Base-by-base conservation (phyloP, 441 rosid species). In the Populus hybrid region DNA sequence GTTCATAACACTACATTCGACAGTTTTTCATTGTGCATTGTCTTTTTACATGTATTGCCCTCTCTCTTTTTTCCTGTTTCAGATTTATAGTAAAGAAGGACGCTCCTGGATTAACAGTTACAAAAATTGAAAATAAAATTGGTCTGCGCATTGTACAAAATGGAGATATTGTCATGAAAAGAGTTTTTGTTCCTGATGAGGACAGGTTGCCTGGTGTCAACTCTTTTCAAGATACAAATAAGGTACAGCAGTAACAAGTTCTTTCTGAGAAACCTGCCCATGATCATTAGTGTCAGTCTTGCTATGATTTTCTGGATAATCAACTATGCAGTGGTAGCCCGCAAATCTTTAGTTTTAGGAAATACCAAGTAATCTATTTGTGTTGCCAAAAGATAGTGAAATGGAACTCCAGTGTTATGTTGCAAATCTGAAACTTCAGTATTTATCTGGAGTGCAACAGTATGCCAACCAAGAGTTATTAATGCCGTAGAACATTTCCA, bases 71-170 rank as follows among this genome's bases (percentile, higher is more conserved):
- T 78, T 74, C 73, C 26, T 73, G 45, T 80, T 88, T 75, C 95
- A 96, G 98, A 82, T 96, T 70, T 81, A 74, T 93, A 69, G 90
- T 92, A 75, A 89, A 92, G 91, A 96, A 93, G 88, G 88, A 92
- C 83, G 91, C 95, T 40, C 97, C 96, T 69, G 98, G 99, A 75
- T 83, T 94, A 79, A 88, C 88, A 71, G 92, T 80, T 75, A 94
- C 92, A 33, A 96, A 96, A 86, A 96, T 96, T 26, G 89, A 87
- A 74, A 94, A 96, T 75, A 96, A 96, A 87, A 96, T 96, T 82
- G 99, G 97, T 42, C 83, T 96, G 59, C 89, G 98, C 33, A 96
- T 93, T 9, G 99, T 96, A 78, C 98, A 96, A 82, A 96, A 96
- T 85, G 98, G 98, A 81, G 99, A 96, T 85, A 93, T 96, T 76